Conservation (phyloP, 129 eudicot species). For the Ambrosia artemisiifolia region DNA sequence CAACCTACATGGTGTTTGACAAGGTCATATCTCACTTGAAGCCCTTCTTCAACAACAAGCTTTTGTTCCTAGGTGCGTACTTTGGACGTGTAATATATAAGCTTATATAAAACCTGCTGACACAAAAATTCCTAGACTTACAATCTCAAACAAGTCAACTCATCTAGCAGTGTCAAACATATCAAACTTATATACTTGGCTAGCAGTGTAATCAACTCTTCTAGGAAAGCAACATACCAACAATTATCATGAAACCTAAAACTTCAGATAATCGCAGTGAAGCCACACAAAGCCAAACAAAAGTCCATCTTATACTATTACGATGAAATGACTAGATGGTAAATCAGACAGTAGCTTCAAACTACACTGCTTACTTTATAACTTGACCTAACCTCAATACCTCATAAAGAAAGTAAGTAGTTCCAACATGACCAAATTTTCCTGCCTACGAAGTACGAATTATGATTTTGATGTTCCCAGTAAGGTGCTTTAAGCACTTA, state of each 20-base stretch:
- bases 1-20: neutral
- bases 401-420: neutral
- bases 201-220: neutral
- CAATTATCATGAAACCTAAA: neutral
- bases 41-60: conserved; percentile 11
- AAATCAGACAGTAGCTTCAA: neutral
- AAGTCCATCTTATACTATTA: neutral
- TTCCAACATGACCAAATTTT: neutral
- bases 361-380: neutral
- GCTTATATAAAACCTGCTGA: neutral
- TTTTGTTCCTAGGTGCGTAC: neutral
- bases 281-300: conserved; percentile 10
- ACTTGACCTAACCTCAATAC: neutral
- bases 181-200: neutral
- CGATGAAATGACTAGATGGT: neutral
- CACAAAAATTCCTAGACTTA: neutral
- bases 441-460: neutral
- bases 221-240: conserved; percentile 13
- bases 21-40: neutral
- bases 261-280: neutral
- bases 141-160: neutral
- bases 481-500: neutral
- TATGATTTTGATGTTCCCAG: neutral
- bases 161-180: neutral
- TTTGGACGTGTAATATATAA: neutral